Evolutionary conservation across 1,284 basidiomycete genomes (phyloP), one percentile per base, ranked within the genome.

Genomic region (Leccinum subspadiceum): DNA sequence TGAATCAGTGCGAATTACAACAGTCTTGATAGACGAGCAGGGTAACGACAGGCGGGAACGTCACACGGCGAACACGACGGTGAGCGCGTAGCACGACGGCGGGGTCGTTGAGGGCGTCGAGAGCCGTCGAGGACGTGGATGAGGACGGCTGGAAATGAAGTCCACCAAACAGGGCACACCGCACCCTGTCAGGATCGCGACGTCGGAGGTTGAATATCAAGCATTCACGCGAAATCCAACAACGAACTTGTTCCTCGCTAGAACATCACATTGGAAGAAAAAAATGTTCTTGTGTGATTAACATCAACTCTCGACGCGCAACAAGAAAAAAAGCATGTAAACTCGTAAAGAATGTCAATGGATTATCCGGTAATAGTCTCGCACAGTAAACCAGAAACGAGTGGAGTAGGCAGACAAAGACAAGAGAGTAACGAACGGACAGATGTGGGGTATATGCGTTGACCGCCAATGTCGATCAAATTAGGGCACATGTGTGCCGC

Each of bases 281-380:
- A 37, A 63, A 55, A 22, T 57, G 22, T 49, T 49, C 48, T 15
- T 37, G 22, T 49, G 13, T 49, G 22, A 54, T 49, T 56, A 74
- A 72, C 73, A 71, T 65, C 66, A 59, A 71, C 22, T 49, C 57
- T 57, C 58, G 53, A 61, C 59, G 60, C 54, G 60, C 57, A 68
- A 57, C 71, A 72, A 71, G 46, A 48, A 48, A 48, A 24, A 75
- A 69, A 63, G 60, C 61, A 70, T 39, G 61, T 65, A 65, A 69
- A 72, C 60, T 62, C 62, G 60, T 65, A 73, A 75, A 29, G 71
- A 73, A 70, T 70, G 71, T 73, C 73, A 71, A 74, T 70, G 70
- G 64, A 75, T 73, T 75, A 75, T 73, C 71, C 73, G 62, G 39
- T 72, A 60, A 62, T 74, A 74, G 60, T 62, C 63, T 75, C 67